Percentiles rank a stretch among this genome's conserved stretches.
Evolutionary conservation across 2,329 filamentous ascomycete species (phyloP).

Genomic region (Cordyceps fumosorosea): DNA sequence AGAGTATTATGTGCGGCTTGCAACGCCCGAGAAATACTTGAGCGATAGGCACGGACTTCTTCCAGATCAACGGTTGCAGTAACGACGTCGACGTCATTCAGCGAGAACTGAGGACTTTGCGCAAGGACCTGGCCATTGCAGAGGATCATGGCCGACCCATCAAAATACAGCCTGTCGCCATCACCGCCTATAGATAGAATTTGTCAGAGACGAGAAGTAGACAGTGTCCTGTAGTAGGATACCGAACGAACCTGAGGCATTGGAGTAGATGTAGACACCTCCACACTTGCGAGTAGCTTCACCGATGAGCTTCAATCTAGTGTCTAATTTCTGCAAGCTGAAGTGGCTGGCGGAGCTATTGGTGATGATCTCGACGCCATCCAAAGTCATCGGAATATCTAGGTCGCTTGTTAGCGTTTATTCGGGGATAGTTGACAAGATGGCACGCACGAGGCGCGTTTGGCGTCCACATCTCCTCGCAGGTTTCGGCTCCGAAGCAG

Average conservation of each 20-base stretch:
- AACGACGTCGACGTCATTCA: constrained; percentile 50
- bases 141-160: constrained; percentile 58
- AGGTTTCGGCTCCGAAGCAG: constrained; percentile 34
- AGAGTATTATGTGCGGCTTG: constrained; percentile 42
- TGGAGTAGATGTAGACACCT: constrained; percentile 46
- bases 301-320: constrained; percentile 56
- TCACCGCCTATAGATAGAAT: background rate
- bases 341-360: constrained; percentile 66
- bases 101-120: constrained; percentile 45
- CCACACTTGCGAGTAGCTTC: constrained; percentile 58
- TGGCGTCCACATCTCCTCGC: constrained; percentile 30
- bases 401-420: too few species aligned
- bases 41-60: constrained; percentile 58
- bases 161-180: constrained; percentile 53
- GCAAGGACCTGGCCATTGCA: constrained; percentile 57
- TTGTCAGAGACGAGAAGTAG: background rate
- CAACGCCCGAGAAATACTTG: constrained; percentile 46
- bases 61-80: constrained; percentile 64
- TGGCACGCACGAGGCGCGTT: constrained; percentile 36
- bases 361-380: constrained; percentile 65
- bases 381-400: too few species aligned
- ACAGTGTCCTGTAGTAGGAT: too few species aligned
- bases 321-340: constrained; percentile 53
- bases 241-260: constrained; percentile 14
- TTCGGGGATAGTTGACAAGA: too few species aligned